These are phyloP conservation scores for Kodamaea nitidulidarum DNA, from an alignment of 805 yeast genomes.

Conservation along the genomic window DNA sequence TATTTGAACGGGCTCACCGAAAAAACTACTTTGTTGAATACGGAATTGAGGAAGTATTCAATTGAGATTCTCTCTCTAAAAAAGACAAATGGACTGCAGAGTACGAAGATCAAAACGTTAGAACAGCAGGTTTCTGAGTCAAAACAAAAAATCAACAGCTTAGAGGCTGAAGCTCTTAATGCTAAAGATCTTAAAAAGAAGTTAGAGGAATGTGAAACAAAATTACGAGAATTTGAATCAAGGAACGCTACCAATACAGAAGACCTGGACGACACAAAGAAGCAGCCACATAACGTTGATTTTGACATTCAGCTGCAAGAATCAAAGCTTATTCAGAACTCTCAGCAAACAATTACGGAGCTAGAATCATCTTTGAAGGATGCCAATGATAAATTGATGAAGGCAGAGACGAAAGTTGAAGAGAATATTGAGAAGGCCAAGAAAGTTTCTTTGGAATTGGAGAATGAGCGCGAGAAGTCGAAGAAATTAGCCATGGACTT, in stretches of 20 bases:
- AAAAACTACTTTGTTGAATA: constrained; percentile 56
- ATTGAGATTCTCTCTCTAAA: constrained; percentile 20
- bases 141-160: background rate
- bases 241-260: background rate
- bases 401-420: background rate
- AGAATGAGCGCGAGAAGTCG: background rate
- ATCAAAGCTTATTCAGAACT: too few species aligned
- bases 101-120: constrained; percentile 1
- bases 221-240: background rate
- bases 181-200: background rate
- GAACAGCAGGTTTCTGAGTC: constrained; percentile 1
- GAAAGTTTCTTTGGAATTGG: background rate
- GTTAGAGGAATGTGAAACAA: background rate
- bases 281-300: background rate
- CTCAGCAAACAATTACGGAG: background rate
- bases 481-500: background rate
- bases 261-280: background rate
- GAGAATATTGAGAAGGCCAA: background rate
- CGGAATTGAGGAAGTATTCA: constrained; percentile 55
- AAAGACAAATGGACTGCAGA: constrained; percentile 5
- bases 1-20: constrained; percentile 61
- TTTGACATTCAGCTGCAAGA: too few species aligned
- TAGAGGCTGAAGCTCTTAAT: background rate
- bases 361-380: too few species aligned
- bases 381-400: too few species aligned